Conservation (phyloP, 495 filamentous ascomycete genomes). For the Cenococcum geophilum region DNA sequence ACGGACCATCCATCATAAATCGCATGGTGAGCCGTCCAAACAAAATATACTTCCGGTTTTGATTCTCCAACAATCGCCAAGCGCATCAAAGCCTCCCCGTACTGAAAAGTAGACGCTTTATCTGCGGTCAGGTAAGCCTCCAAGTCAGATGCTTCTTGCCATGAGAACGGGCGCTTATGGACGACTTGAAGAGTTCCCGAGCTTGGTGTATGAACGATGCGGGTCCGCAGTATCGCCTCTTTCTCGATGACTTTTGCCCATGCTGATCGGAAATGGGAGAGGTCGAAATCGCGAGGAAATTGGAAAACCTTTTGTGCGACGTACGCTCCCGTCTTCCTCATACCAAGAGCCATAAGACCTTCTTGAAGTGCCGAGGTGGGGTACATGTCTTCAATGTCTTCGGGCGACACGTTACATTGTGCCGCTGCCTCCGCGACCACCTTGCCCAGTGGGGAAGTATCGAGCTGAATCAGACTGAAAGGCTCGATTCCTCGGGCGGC, state of each 20-base stretch:
- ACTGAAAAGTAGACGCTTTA: conserved; percentile 9
- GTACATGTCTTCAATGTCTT: conserved; percentile 23
- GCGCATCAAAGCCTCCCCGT: conserved; percentile 11
- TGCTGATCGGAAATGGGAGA: conserved; percentile 41
- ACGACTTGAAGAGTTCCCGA: conserved; percentile 24
- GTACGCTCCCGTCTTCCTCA: conserved; percentile 15
- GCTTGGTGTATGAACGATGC: conserved; percentile 36
- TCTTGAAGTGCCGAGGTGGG: conserved; percentile 20
- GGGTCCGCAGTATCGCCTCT: conserved; percentile 40
- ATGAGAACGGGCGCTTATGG: conserved; percentile 1
- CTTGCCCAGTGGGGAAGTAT: conserved; percentile 17
- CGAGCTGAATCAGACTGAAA: conserved; percentile 43
- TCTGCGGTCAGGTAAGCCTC: conserved; percentile 10
- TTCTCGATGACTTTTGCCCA: conserved; percentile 41
- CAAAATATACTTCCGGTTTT: conserved; percentile 22
- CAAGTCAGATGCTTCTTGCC: conserved; percentile 9
- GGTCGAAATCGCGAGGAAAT: conserved; percentile 42
- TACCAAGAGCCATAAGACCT: conserved; percentile 16
- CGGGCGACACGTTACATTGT: conserved; percentile 6
- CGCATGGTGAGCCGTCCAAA: conserved; percentile 35
- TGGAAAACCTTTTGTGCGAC: conserved; percentile 36
- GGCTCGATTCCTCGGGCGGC: conserved; percentile 31
- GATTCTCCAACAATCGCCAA: conserved; percentile 12
- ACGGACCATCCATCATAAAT: conserved; percentile 34
- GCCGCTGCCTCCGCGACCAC: conserved; percentile 10